These are phyloP conservation scores for Aurantiochytrium sp. DNA, from an alignment of 108 stramenopile species.

Conservation along the genomic window DNA sequence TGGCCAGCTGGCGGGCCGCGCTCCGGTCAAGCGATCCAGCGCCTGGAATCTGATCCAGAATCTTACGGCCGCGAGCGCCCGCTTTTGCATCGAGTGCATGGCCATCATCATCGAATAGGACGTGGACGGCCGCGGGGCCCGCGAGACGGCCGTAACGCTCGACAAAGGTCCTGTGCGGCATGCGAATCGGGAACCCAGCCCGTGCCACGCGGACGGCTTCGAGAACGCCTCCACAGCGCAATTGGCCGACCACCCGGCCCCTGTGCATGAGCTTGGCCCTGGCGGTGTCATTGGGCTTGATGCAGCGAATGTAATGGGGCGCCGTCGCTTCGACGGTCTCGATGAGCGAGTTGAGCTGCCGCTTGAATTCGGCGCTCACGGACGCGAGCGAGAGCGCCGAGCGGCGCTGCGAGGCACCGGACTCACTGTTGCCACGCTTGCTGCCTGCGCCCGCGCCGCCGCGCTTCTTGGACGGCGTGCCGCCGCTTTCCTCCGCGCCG, in stretches of 20 bases:
- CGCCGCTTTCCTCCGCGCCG: neutral
- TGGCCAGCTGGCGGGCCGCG: neutral
- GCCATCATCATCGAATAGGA: neutral
- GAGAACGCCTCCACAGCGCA: conserved; percentile 86
- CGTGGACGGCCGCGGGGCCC: neutral
- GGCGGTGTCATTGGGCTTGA: conserved; percentile 83
- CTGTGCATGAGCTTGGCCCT: conserved; percentile 62
- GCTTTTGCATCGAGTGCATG: conserved; percentile 21
- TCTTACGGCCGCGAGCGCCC: neutral
- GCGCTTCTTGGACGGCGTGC: neutral
- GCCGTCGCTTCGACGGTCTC: conserved; percentile 78
- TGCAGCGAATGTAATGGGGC: conserved; percentile 96
- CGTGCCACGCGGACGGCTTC: conserved; percentile 93
- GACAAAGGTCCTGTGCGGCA: conserved; percentile 80
- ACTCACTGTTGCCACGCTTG: neutral
- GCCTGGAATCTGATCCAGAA: neutral
- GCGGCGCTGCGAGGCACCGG: neutral
- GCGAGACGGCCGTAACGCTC: conserved; percentile 60
- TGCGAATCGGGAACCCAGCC: conserved; percentile 86
- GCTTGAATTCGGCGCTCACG: neutral
- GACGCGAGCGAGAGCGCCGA: neutral
- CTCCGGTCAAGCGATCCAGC: neutral
- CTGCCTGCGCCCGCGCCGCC: no score
- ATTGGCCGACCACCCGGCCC: conserved; percentile 74
- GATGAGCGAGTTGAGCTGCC: conserved; percentile 47